Conservation (phyloP, 192 early-diverging fungal genomes). For the Cetraspora pellucida region DNA sequence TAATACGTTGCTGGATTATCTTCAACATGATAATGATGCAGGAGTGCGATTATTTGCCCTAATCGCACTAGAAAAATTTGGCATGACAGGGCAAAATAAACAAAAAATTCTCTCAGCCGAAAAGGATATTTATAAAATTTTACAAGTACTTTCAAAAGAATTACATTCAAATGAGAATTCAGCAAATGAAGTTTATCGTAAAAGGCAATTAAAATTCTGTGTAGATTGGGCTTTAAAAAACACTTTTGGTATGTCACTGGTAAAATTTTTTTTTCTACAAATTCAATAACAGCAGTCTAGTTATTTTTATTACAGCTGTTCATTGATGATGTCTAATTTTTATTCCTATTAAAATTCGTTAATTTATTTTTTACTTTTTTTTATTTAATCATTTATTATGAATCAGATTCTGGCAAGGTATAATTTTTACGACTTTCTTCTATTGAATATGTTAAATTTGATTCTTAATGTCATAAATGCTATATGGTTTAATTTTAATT, state of each 20-base stretch:
- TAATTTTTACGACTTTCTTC: background rate
- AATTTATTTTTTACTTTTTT: background rate
- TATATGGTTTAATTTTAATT: conserved; percentile 4
- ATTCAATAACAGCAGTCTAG: too few species aligned
- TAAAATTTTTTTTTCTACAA: too few species aligned
- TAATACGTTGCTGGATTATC: conserved; percentile 46
- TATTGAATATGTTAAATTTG: background rate
- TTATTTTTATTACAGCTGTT: background rate
- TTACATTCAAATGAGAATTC: conserved; percentile 35
- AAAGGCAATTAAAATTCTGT: conserved; percentile 52
- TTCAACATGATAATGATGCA: conserved; percentile 45
- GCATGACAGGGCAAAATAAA: conserved; percentile 52
- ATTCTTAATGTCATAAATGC: too few species aligned
- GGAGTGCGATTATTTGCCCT: conserved; percentile 55
- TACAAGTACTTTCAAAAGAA: conserved; percentile 36
- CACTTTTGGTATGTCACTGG: conserved; percentile 45
- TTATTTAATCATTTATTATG: conserved; percentile 4
- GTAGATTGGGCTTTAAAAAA: conserved; percentile 55
- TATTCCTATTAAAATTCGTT: background rate
- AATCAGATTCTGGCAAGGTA: background rate
- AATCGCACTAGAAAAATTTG: conserved; percentile 60
- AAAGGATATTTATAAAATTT: conserved; percentile 31
- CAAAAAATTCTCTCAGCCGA: conserved; percentile 41
- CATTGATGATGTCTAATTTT: background rate
- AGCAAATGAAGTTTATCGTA: conserved; percentile 37